Evolutionary conservation across 257 asterid genomes (phyloP), one percentile per base, ranked within the genome.

Genomic region (Phtheirospermum japonicum): DNA sequence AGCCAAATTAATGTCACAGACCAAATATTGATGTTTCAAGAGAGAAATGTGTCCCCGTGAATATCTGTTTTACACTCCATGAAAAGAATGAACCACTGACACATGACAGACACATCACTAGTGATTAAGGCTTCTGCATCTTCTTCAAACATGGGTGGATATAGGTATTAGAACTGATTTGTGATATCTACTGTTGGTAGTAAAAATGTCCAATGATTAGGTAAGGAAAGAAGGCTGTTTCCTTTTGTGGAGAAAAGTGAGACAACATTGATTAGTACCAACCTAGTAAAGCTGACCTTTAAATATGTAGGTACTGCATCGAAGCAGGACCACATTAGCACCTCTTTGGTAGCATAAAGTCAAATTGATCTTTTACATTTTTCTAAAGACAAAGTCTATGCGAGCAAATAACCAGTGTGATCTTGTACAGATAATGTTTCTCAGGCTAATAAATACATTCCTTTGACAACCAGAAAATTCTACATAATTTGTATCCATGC

Each of bases 321-420:
- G 31, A 9, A 49, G 55, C 10, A 5, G 55, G 31, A 49, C 30
- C 14, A 49, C n/a, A 18, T 18, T 8, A 45, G 23, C 28, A 16
- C 26, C 23, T 19, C 36, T 31, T 30, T 40, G 42, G 66, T 42
- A 62, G 34, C 32, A 62, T 48, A 32, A 30, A 32, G 9, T 26
- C 37, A 30, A 60, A 54, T 4, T 2, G 59, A 33, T 42, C 7
- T 50, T 39, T 20, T 18, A 61, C 39, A 52, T 50, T 36, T 33
- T 16, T n/a, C 23, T 5, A 37, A 43, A 37, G 59, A 23, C 20
- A 19, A 7, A n/a, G n/a, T 16, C 17, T 42, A 59, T 10, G 50
- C 33, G 17, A 40, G 57, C 57, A 69, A 34, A 62, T 61, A 53
- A 69, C 49, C 67, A 3, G 36, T 6, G 68, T 42, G 56, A 16